phyloP scores from a whole-genome alignment of 139 green algal species.

The Astrephomene gubernaculifera region DNA sequence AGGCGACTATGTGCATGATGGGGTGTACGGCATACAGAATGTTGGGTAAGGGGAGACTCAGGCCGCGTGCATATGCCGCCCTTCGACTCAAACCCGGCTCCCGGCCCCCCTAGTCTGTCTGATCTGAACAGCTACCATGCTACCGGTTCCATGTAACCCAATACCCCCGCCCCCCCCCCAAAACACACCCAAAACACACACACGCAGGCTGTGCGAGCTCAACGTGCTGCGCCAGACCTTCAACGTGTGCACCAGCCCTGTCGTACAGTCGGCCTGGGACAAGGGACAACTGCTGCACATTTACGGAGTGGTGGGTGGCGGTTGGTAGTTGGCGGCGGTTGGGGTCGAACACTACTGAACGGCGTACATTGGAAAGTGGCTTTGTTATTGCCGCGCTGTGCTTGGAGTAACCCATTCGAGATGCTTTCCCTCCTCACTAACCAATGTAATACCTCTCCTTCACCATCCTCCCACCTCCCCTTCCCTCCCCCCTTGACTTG shows the following conservation, averaged over 20 bases:
- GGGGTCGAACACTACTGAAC: neutral
- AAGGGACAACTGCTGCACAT: conserved; percentile 75
- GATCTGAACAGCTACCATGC: no score
- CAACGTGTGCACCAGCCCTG: conserved; percentile 79
- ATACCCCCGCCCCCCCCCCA: neutral
- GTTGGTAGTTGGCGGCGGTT: neutral
- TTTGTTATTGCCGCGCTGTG: neutral
- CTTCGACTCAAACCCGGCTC: no score
- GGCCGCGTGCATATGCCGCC: no score
- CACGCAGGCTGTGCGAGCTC: conserved; percentile 73
- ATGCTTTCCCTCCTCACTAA: no score
- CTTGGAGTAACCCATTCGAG: no score
- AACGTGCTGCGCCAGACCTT: conserved; percentile 82
- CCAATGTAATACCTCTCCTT: neutral
- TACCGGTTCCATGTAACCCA: no score
- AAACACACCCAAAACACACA: no score
- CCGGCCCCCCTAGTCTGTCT: no score
- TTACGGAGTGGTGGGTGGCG: conserved; percentile 64
- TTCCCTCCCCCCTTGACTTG: neutral
- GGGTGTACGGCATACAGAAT: no score
- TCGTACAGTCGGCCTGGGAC: conserved; percentile 84
- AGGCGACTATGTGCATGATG: no score
- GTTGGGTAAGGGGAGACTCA: no score
- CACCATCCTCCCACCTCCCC: neutral
- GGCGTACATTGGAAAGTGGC: neutral